Conservation (phyloP, 148 eudicot genomes). For the Rhododendron ovatum region DNA sequence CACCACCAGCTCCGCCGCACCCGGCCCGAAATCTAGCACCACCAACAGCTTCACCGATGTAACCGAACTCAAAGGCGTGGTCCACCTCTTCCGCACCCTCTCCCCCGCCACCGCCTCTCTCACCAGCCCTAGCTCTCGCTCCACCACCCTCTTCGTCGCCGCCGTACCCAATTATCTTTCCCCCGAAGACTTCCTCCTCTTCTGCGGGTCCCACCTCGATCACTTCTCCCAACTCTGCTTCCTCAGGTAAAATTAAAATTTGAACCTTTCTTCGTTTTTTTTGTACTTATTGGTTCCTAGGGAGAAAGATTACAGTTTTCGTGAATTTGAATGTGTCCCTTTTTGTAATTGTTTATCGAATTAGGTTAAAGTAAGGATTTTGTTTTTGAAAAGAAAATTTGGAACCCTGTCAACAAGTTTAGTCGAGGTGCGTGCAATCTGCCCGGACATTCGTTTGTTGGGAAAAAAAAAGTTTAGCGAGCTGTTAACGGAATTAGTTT, state of each 20-base stretch:
- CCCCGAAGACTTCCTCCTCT: slow-evolving; percentile 57
- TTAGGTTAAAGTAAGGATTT: background rate
- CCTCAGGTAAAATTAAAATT: slow-evolving; percentile 39
- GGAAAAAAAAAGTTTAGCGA: too few species aligned
- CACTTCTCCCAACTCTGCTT: slow-evolving; percentile 52
- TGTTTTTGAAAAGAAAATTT: background rate
- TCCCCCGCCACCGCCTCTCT: slow-evolving; percentile 28
- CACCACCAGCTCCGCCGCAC: slow-evolving; percentile 25
- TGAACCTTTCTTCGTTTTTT: background rate
- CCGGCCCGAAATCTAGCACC: slow-evolving; percentile 18
- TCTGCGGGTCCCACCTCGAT: slow-evolving; percentile 44
- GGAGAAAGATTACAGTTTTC: background rate
- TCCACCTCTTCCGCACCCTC: slow-evolving; percentile 68
- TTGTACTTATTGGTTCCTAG: background rate
- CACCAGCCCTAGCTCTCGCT: slow-evolving; percentile 27
- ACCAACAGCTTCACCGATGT: slow-evolving; percentile 17
- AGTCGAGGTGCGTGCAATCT: background rate
- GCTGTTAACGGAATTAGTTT: background rate
- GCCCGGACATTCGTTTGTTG: too few species aligned
- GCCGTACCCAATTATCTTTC: slow-evolving; percentile 86
- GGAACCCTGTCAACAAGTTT: background rate
- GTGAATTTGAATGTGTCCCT: background rate
- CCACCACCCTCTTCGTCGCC: slow-evolving; percentile 54
- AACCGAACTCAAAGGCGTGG: slow-evolving; percentile 55
- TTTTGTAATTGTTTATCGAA: background rate